Evolutionary conservation across 148 eudicot genomes (phyloP), one percentile per base, ranked within the genome.

Genomic region (Arbutus unedo): DNA sequence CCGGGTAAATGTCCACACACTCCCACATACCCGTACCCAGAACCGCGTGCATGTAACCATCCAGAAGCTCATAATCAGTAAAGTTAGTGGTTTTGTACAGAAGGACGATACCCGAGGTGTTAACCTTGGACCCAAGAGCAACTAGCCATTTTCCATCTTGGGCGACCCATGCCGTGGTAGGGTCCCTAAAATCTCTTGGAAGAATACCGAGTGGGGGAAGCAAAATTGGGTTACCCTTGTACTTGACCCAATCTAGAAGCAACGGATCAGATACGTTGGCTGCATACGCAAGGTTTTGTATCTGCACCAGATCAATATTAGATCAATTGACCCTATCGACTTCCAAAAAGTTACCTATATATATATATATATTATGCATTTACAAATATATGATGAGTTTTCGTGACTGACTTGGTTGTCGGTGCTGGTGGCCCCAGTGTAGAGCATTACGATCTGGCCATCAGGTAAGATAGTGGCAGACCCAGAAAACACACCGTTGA

Each of bases 21-120:
- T 96, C 99, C 98, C 99, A 96, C 99, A 96, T 96, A 55, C 98
- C 99, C 68, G 98, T 93, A 71, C 89, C 91, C 31, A 93, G 89
- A 4, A 94, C 99, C 0, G 74, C 87, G 66, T 96, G 98, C 62
- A 94, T 81, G 0, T 81, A 77, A 43, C 83, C 90, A 0, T 90
- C 93, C 80, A 85, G 86, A 6, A 92, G 82, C 77, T 96, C 97
- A 62, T 81, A 94, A 43, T 62, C 82, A 0, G 79, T 87, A 67
- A 96, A 96, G 18, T 96, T 85, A 0, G 57, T 78, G 0, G 99
- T 96, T 64, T 87, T 87, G 72, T 92, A 96, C 2, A 96, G 86
- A 2, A 96, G 82, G 2, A 95, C 64, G 11, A 96, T 87, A 8
- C 99, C 99, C 0, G 97, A 91, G 8, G 74, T 89, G 31, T 88